Conservation (phyloP, 768 basidiomycete species). For the Amanita subjunquillea region DNA sequence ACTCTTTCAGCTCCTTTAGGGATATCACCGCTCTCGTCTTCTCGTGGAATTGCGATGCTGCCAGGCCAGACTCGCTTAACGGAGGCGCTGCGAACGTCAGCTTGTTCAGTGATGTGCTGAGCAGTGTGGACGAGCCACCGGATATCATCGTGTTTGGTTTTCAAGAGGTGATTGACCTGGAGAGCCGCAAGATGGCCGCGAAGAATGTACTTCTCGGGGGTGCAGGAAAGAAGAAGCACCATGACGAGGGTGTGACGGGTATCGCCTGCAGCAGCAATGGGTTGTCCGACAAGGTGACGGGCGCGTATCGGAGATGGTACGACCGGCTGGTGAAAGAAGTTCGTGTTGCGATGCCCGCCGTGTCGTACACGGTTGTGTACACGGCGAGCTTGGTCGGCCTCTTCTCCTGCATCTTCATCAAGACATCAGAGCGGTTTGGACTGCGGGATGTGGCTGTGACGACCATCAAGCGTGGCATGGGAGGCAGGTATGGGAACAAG, state of each 20-base stretch:
- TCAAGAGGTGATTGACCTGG: conserved; percentile 96
- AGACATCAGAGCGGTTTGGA: conserved; percentile 46
- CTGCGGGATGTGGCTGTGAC: conserved; percentile 67
- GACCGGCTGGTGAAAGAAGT: conserved; percentile 71
- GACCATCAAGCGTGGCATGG: conserved; percentile 87
- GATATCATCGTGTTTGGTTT: conserved; percentile 93
- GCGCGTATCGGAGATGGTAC: conserved; percentile 83
- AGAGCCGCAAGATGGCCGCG: conserved; percentile 83
- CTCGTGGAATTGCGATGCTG: conserved; percentile 91
- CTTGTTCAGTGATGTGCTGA: conserved; percentile 73
- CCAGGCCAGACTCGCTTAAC: conserved; percentile 64
- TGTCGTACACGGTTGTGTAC: conserved; percentile 70
- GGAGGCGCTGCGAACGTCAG: conserved; percentile 61
- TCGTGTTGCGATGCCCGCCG: conserved; percentile 61
- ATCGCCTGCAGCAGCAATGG: conserved; percentile 17
- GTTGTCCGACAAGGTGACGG: conserved; percentile 75
- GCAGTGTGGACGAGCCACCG: conserved; percentile 56
- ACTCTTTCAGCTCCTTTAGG: conserved; percentile 70
- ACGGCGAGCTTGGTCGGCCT: conserved; percentile 88
- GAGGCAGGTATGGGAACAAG: conserved; percentile 93
- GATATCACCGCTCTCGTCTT: conserved; percentile 69
- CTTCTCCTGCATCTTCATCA: conserved; percentile 70
- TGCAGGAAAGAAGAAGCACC: conserved; percentile 46
- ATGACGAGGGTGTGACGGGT: conserved; percentile 10
- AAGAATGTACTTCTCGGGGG: conserved; percentile 77